Base-by-base conservation (phyloP, 768 basidiomycete genomes). In the Lactifluus echinatus region DNA sequence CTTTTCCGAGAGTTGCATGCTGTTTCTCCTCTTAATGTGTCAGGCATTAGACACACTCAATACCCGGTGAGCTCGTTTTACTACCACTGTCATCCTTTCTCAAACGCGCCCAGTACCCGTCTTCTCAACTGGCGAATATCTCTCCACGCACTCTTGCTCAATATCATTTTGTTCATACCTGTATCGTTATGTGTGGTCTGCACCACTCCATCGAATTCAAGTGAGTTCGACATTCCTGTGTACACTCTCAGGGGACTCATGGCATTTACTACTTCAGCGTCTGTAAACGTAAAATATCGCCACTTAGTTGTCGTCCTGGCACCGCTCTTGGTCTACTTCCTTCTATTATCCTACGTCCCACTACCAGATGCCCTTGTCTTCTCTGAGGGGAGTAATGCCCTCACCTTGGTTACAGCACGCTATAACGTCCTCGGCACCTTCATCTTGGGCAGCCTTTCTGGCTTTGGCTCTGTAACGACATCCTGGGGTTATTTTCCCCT, bases 371-470 rank as follows among this genome's bases (percentile, higher is more conserved):
- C 75, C n/a, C 67, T 81, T 4, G 58, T 65, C 62, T 53, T 65
- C 56, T 53, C 65, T 70, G 6, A 66, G 73, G 42, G 75, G 78
- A 52, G 66, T 73, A 2, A 71, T 77, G 24, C 42, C 4, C 56
- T 62, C 15, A 55, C 43, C 7, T 78, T 77, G 8, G 72, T 80
- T 1, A 73, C 78, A 0, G 72, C 85, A 2, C 79, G 89, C 11
- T 75, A 91, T 14, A 79, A 85, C 19, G 85, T 90, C 19, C 70
- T 92, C 21, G 90, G 90, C 2, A 90, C 85, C 0, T 74, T 84
- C 29, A 79, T 90, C 55, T 81, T 93, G n/a, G 90, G 90, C 5
- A 66, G 83, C 2, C 74, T 93, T 5, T 89, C 89, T 0, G 90
- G 90, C 0, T 85, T 89, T 59, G 89, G 89, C 60, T 84, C 87